Conservation (phyloP, 176 grass and related monocot genomes). For the Aegilops umbellulata region DNA sequence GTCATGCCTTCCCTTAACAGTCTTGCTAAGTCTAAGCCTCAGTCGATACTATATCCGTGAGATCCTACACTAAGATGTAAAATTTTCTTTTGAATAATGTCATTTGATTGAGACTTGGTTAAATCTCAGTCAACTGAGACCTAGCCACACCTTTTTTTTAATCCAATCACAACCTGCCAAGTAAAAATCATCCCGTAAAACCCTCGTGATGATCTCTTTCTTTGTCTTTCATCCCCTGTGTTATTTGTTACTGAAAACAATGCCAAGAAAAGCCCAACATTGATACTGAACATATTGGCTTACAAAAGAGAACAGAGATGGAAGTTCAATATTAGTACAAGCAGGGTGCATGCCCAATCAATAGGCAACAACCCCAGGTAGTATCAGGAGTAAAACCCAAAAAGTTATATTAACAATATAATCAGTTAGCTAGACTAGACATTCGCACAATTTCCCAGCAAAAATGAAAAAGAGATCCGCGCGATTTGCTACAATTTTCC, state of each 20-base stretch:
- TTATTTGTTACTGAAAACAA: not conserved
- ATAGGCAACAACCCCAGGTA: not conserved
- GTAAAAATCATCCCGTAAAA: no score
- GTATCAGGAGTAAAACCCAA: constrained; percentile 2
- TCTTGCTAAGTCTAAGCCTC: no score
- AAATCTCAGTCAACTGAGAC: no score
- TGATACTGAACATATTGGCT: not conserved
- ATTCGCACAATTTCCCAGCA: not conserved
- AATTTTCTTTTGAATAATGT: no score
- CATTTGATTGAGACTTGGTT: no score
- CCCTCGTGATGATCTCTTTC: no score
- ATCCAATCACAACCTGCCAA: no score
- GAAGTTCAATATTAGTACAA: not conserved
- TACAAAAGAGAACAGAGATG: not conserved
- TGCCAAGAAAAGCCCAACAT: not conserved
- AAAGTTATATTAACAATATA: constrained; percentile 24
- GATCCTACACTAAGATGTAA: no score
- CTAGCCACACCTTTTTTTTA: no score
- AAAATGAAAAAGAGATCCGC: not conserved
- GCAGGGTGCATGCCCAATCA: not conserved
- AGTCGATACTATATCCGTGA: no score
- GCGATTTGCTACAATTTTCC: not conserved
- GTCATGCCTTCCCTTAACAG: no score
- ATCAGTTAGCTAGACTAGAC: constrained; percentile 10
- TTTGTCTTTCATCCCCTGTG: no score